Evolutionary conservation across 768 basidiomycete genomes (phyloP), one percentile per base, ranked within the genome.

Genomic region (Mycena capillaripes): DNA sequence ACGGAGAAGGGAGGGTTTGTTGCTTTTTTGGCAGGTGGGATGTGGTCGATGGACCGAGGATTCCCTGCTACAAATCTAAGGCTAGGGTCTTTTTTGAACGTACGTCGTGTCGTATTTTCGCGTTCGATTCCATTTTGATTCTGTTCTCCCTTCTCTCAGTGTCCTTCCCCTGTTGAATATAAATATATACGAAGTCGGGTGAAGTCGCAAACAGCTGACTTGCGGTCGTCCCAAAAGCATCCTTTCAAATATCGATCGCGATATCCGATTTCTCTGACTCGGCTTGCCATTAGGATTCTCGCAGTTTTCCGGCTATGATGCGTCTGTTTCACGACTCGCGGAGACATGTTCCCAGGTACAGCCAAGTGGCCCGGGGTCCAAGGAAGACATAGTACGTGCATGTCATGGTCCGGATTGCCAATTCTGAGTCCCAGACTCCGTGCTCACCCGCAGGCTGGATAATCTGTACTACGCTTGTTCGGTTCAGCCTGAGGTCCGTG

Each of bases 41-140:
- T 42, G 57, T 59, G 57, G 57, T 59, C 57, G 57, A 59, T 59
- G 57, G 57, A 59, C n/a, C 57, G 34, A 59, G 57, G 57, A 59
- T 59, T 34, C 38, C 57, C 57, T 59, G 57, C 57, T 27, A 61
- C 40, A 61, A 44, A 61, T 61, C 59, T 32, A 61, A 44, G 59
- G 36, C 57, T 38, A 6, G 52, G 52, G 52, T 53, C 52, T 53
- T 58, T 58, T 38, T 4, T 29, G n/a, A 58, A 58, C 21, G 34
- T 58, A 58, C 56, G 56, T 58, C 34, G 56, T 58, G 56, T 58
- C 56, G 34, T 58, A 58, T 58, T 58, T 38, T 58, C 55, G 56
- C 56, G 4, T 58, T 58, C 56, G n/a, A 36, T 58, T 58, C 56
- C 12, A 58, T 58, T 58, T 38, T 25, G 56, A 56, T 58, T 58